Evolutionary conservation across 2,329 filamentous ascomycete genomes (phyloP).

Genomic region (Leptodontidium sp.): DNA sequence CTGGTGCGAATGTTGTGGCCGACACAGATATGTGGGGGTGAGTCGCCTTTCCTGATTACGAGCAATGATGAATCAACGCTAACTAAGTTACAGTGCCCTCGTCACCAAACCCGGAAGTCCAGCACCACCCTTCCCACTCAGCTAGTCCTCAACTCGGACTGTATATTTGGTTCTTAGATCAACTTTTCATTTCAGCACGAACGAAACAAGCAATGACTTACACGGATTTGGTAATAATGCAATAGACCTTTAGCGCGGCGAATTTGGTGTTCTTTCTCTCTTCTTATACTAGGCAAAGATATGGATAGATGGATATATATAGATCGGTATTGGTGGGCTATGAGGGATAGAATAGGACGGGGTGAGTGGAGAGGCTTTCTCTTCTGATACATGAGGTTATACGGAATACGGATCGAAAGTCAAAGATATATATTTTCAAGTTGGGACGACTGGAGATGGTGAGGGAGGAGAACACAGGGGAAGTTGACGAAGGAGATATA

Average conservation of each 20-base stretch:
- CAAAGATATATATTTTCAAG: neutral
- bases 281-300: conserved; percentile 12
- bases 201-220: neutral
- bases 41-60: neutral
- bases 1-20: conserved; percentile 18
- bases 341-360: neutral
- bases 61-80: neutral
- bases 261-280: conserved; percentile 6
- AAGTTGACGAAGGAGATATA: neutral
- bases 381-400: conserved; percentile 8
- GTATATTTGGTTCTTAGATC: neutral
- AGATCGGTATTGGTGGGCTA: neutral
- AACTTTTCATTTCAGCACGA: neutral
- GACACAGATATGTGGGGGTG: conserved; percentile 21
- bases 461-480: neutral
- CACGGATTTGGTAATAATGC: conserved; percentile 2
- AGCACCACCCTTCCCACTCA: neutral
- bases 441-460: neutral
- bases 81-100: neutral
- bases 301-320: conserved; percentile 6
- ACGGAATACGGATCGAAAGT: neutral
- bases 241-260: conserved; percentile 3
- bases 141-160: neutral
- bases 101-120: conserved; percentile 2
- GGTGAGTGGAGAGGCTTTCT: neutral